Base-by-base conservation (phyloP, 371 early-diverging fungal genomes). In the Circinella umbellata region DNA sequence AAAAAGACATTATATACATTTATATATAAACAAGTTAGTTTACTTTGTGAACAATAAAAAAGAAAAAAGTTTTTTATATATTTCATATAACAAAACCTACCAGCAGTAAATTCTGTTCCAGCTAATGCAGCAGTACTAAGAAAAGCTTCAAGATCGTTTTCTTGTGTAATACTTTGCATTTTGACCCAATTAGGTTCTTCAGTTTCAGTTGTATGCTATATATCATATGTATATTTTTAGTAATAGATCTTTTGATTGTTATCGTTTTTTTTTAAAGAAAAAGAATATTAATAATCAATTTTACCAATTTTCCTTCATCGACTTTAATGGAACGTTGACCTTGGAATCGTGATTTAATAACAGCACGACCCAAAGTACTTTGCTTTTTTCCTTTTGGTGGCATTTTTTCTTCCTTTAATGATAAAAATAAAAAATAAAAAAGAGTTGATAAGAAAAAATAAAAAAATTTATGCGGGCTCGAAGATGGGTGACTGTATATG, bases 131-230 rank as follows among this genome's bases (percentile, higher is more conserved):
- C 99, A n/a, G 96, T 95, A 72, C 87, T 90, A 72, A 99, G 84
- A 77, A 99, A 98, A 37, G 94, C 96, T 59, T 98, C 98, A 9
- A 99, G 85, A 86, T 99, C 98, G 59, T 95, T 93, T 77, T 99
- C 96, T 75, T 97, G 94, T 18, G 98, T 98, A 70, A 99, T 92
- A 69, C 97, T 97, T 80, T 95, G 94, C 86, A 97, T 91, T 69
- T 92, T 91, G 35, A 89, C 88, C 95, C 95, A 94, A 53, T 88
- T 88, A 7, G 93, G 89, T 76, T 96, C 95, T 62, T 94, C 90
- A 1, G 89, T 74, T 35, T 96, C 96, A 6, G 95, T 93, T 6
- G 95, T 95, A 81, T 98, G 97, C 93, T 93, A 70, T 34, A 57
- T 11, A 10, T 13, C 27, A 51, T n/a, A 51, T 42, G 6, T 42